phyloP scores from a whole-genome alignment of 2,329 filamentous ascomycete species.

The Neocucurbitaria cava region DNA sequence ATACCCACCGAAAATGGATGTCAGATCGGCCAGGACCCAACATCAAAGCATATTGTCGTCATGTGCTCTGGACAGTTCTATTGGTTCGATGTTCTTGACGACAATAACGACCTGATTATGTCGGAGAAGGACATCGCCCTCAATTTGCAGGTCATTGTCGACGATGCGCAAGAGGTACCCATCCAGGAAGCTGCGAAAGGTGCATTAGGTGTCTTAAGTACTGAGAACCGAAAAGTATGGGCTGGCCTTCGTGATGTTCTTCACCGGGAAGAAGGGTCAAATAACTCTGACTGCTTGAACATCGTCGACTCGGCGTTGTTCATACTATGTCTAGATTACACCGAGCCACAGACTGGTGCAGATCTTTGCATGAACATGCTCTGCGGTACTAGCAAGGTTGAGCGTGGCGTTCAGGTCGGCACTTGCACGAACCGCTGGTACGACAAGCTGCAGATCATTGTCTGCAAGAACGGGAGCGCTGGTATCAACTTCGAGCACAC shows the following conservation, averaged over 20 bases:
- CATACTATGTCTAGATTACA: constrained; percentile 89
- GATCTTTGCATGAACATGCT: constrained; percentile 99
- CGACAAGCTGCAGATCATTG: constrained; percentile 98
- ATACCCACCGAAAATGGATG: constrained; percentile 95
- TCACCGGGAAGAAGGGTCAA: constrained; percentile 83
- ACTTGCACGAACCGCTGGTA: constrained; percentile 99
- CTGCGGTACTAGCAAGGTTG: constrained; percentile 89
- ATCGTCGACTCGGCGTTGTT: constrained; percentile 96
- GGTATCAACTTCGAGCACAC: constrained; percentile 99
- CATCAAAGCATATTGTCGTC: constrained; percentile 92
- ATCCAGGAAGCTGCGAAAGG: constrained; percentile 96
- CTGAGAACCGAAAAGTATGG: constrained; percentile 96
- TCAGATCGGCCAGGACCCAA: constrained; percentile 91
- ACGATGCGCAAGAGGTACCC: constrained; percentile 86
- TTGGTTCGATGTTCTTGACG: constrained; percentile 97
- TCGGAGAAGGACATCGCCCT: constrained; percentile 90
- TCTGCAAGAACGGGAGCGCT: constrained; percentile 97
- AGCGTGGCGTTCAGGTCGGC: constrained; percentile 92
- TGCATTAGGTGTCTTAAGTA: constrained; percentile 90
- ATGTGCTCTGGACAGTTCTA: constrained; percentile 96
- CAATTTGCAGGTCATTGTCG: constrained; percentile 89
- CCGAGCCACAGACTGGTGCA: constrained; percentile 79
- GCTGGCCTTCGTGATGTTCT: constrained; percentile 88
- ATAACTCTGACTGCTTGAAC: constrained; percentile 94
- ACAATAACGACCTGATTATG: constrained; percentile 96